Evolutionary conservation across 2,329 filamentous ascomycete genomes (phyloP).

Genomic region (Talaromyces marneffei): DNA sequence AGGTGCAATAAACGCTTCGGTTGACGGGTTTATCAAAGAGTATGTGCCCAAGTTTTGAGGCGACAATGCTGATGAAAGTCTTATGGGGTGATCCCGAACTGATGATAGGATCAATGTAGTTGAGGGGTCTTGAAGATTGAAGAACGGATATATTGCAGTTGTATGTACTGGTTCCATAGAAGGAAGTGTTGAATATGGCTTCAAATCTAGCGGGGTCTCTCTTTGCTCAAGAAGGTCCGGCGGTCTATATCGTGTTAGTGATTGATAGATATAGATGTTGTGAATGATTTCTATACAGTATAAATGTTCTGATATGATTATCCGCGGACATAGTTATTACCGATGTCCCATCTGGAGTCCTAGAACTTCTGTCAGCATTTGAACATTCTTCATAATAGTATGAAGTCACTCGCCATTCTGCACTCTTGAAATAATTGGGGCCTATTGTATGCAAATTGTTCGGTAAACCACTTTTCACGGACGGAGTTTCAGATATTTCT

Average conservation of each 20-base stretch:
- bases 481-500: neutral
- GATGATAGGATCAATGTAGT: slow-evolving; percentile 49
- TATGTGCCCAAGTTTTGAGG: slow-evolving; percentile 48
- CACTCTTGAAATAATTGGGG: slow-evolving; percentile 41
- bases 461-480: neutral
- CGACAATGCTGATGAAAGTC: slow-evolving; percentile 50
- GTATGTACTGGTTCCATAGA: slow-evolving; percentile 49
- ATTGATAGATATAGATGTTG: neutral
- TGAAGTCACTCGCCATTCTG: slow-evolving; percentile 36
- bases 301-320: slow-evolving; percentile 48
- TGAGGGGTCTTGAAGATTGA: slow-evolving; percentile 45
- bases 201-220: slow-evolving; percentile 33
- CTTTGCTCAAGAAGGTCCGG: slow-evolving; percentile 42
- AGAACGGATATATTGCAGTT: slow-evolving; percentile 51
- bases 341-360: slow-evolving; percentile 53
- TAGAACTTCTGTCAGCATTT: slow-evolving; percentile 17
- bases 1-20: slow-evolving; percentile 52
- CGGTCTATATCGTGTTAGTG: slow-evolving; percentile 34
- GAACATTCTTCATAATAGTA: neutral
- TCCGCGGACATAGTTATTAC: slow-evolving; percentile 51
- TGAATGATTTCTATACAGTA: slow-evolving; percentile 40
- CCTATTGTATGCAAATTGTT: neutral
- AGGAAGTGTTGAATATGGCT: slow-evolving; percentile 42
- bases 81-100: slow-evolving; percentile 51
- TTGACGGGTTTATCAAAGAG: slow-evolving; percentile 49